Evolutionary conservation across 345 rosid species (phyloP), one percentile per base, ranked within the genome.

Genomic region (Brassica napus): DNA sequence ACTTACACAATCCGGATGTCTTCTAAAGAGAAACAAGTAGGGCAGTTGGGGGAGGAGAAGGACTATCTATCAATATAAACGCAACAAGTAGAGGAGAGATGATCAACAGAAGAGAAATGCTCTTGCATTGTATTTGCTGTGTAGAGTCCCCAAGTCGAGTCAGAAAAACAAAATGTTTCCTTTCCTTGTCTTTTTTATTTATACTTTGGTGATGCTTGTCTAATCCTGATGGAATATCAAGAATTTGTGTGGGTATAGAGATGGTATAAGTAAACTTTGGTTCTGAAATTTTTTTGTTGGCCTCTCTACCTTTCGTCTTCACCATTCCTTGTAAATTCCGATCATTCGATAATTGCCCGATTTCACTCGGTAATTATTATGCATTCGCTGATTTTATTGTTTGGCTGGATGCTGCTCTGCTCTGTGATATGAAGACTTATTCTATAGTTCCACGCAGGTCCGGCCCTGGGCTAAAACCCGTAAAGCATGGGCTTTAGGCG

Each of bases 1-100:
- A 26, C 35, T 32, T 5, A 32, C 35, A 32, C 83, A 88, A 90
- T 76, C 97, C 94, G 0, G 97, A 93, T 82, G 87, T 93, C 75
- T 93, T 88, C 81, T 93, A 84, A 88, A 4, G 54, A 47, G 68
- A n/a, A 31, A 18, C 7, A 8, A 31, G 57, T 14, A 49, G 65
- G 37, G 5, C 61, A 32, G 3, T 14, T 66, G 52, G 16, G 57
- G 16, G 54, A 47, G 65, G 73, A 67, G 64, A 39, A 34, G 59
- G 78, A 34, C 69, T 6, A 23, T 18, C 21, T 18, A 18, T 3
- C 21, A 23, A 21, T 24, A 79, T 61, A 79, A 66, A 18, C 62
- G 52, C 57, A 52, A 52, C 72, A 31, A 66, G 39, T 18, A 57
- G 73, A 72, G 61, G 11, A 21, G 26, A 65, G 0, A 57, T 71